Base-by-base conservation (phyloP, 257 asterid species). In the Craterostigma plantagineum region DNA sequence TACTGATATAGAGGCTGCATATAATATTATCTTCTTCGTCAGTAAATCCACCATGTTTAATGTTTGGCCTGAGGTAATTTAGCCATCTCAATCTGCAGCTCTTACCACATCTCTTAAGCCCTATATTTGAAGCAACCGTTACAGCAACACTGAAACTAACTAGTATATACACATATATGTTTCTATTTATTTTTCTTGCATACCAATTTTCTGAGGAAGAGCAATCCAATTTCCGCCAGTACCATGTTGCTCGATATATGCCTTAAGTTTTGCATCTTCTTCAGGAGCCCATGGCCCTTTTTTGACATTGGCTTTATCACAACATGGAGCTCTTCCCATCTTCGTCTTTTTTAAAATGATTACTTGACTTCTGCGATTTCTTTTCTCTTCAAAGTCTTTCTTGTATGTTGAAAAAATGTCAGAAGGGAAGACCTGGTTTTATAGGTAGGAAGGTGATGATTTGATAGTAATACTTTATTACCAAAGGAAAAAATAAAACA, bases 281-380 rank as follows among this genome's bases (percentile, higher is more conserved):
- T 87, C 97, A 18, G 95, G 90, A n/a, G 95, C 67, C 97, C 97
- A 87, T 16, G 97, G 97, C 12, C 97, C 97, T 44, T 62, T 86
- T 66, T 86, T 86, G 57, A 86, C 97, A 34, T 71, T 81, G 8
- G 73, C 76, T 76, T 86, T 86, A 67, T 86, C 97, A 49, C 97
- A 86, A 51, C 97, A 86, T 33, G 97, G 97, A 10, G 93, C 93
- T 78, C 97, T 76, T 33, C 97, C 97, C 97, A 87, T 46, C n/a
- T 58, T 38, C n/a, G 16, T 14, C 0, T 14, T 23, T 2, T 23
- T 23, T 23, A 23, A 6, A 23, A 4, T 27, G 7, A 23, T 13
- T 8, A 14, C 18, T 14, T 7, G 4, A 14, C 33, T 14, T 14
- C 18, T 42, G 30, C 27, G 10, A 1, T 9, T 8, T 7, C 18